A percentile compares a stretch with the other conserved stretches of the same genome.
These are phyloP conservation scores for Fusarium clavum DNA, from an alignment of 2,329 filamentous ascomycete species.

Conservation along the genomic window DNA sequence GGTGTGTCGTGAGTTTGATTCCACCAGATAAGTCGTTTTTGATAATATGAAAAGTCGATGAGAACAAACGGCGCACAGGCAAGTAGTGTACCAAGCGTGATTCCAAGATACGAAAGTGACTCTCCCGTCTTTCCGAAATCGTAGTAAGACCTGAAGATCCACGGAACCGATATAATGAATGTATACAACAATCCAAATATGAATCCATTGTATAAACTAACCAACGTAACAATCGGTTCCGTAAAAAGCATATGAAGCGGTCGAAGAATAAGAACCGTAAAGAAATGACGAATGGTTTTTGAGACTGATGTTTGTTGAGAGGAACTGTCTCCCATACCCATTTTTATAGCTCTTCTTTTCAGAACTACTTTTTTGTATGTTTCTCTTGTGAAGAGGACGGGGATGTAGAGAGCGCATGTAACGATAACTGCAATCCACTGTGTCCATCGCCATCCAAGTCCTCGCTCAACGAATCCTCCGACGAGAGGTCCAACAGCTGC, in stretches of 20 bases:
- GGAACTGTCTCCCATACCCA: conserved; percentile 23
- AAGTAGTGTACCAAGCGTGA: conserved; percentile 22
- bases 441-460: conserved; percentile 29
- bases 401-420: conserved; percentile 12
- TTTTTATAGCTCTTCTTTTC: conserved; percentile 13
- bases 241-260: conserved; percentile 33
- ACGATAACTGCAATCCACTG: conserved; percentile 29
- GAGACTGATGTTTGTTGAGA: conserved; percentile 23
- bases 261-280: conserved; percentile 30
- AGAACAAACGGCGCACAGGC: conserved; percentile 25
- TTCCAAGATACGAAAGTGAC: conserved; percentile 24
- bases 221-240: conserved; percentile 22
- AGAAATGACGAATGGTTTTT: conserved; percentile 10
- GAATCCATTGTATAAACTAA: conserved; percentile 33
- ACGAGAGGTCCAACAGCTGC: conserved; percentile 20
- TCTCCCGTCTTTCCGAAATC: conserved; percentile 5
- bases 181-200: conserved; percentile 33
- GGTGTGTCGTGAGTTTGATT: not conserved
- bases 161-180: conserved; percentile 28
- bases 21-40: conserved; percentile 19
- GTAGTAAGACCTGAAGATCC: conserved; percentile 29
- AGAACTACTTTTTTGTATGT: conserved; percentile 33
- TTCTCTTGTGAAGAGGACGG: conserved; percentile 26
- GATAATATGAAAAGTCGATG: conserved; percentile 30
- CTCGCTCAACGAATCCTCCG: conserved; percentile 18